Base-by-base conservation (phyloP, 495 filamentous ascomycete species). In the Jackrogersella minutella region DNA sequence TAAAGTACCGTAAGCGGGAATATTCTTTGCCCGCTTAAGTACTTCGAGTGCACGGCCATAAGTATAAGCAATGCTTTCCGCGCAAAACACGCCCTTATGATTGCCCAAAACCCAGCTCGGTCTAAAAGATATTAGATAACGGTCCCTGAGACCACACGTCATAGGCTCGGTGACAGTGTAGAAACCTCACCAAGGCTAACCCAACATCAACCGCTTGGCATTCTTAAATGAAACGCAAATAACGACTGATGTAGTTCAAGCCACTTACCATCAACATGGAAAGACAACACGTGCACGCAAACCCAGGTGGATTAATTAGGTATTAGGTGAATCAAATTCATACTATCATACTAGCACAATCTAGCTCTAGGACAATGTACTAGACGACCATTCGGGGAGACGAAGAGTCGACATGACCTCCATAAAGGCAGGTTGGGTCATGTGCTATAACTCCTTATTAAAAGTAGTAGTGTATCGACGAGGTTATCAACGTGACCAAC, bases 261-360 rank as follows among this genome's bases (percentile, higher is more conserved):
- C 17, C 40, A 21, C 17, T 22, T 43, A 2, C 16, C 2, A 40
- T 11, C 22, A 39, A 21, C 21, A 4, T 10, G 24, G 50, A 37
- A 24, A 17, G 31, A n/a, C 6, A 56, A 33, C 39, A 33, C 37
- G 54, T 31, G 39, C 22, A 30, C 26, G 26, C 26, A 30, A 30
- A 30, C 26, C 7, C 26, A 30, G 26, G 7, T 30, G 26, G 26
- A 30, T 30, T n/a, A n/a, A n/a, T n/a, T n/a, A n/a, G n/a, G n/a
- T n/a, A n/a, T 30, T 24, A 39, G 55, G 54, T 43, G 31, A 28
- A 53, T 58, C 39, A 59, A 54, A 59, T 65, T 55, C 17, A 59
- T 58, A 24, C 30, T 58, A 65, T 59, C 33, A 17, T 65, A 36
- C 1, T 62, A 44, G 28, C 16, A 21, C 44, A 47, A 36, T 39